A percentile compares a stretch with the other conserved stretches of the same genome.
These are phyloP conservation scores for Lactifluus pinguis DNA, from an alignment of 768 basidiomycete genomes.

Conservation along the genomic window DNA sequence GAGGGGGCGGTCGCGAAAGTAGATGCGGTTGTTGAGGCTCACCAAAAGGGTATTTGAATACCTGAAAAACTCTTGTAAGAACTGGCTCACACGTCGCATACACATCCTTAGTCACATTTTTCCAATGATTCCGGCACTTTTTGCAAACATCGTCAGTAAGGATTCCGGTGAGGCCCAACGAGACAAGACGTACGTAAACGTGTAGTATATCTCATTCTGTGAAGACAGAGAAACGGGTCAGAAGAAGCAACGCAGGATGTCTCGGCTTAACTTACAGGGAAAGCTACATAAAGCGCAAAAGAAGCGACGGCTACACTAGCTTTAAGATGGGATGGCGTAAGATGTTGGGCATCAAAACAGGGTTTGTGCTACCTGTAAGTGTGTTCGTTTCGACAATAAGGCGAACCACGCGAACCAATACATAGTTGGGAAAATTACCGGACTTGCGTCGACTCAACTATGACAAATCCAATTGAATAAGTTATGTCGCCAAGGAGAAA, in stretches of 20 bases:
- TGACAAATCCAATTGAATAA: no score
- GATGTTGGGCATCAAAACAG: not conserved
- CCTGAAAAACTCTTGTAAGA: not conserved
- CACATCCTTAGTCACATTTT: slow-evolving; percentile 12
- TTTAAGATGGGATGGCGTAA: not conserved
- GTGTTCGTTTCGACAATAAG: no score
- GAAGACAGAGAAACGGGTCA: not conserved
- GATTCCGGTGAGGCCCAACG: not conserved
- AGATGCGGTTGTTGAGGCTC: slow-evolving; percentile 21
- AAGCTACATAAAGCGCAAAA: slow-evolving; percentile 3
- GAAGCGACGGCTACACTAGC: slow-evolving; percentile 1
- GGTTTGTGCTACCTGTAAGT: not conserved
- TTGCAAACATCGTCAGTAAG: not conserved
- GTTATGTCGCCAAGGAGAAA: no score
- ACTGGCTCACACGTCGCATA: not conserved
- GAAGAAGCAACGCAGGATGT: not conserved
- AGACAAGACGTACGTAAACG: slow-evolving; percentile 1
- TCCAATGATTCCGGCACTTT: slow-evolving; percentile 19
- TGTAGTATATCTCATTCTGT: slow-evolving; percentile 13
- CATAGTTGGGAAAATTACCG: not conserved
- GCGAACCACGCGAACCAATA: slow-evolving; percentile 9
- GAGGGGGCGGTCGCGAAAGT: slow-evolving; percentile 9
- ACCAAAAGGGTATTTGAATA: slow-evolving; percentile 24
- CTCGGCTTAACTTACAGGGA: slow-evolving; percentile 1
- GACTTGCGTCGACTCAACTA: no score